phyloP scores from a whole-genome alignment of 805 yeast genomes.

The Ogataea chonburiensis region DNA sequence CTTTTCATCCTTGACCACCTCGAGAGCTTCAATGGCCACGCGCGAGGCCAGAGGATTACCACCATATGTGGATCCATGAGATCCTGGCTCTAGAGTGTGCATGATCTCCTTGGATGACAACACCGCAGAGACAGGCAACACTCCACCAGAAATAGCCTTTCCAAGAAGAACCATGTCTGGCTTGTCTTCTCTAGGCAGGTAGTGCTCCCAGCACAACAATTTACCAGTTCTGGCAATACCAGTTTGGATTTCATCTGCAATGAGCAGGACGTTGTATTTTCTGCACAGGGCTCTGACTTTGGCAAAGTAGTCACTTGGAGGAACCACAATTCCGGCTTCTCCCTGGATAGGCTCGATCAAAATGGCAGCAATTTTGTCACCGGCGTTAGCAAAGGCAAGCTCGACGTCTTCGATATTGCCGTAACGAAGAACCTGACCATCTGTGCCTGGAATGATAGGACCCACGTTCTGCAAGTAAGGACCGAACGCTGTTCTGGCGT shows the following conservation, averaged over 20 bases:
- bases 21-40: conserved; percentile 89
- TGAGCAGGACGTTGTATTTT: conserved; percentile 80
- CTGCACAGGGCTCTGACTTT: conserved; percentile 73
- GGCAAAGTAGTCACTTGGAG: conserved; percentile 76
- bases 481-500: conserved; percentile 84
- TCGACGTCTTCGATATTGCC: conserved; percentile 87
- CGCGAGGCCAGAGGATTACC: conserved; percentile 95
- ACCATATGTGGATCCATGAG: conserved; percentile 97
- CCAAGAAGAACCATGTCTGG: conserved; percentile 91
- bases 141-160: conserved; percentile 95
- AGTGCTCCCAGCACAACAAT: conserved; percentile 86
- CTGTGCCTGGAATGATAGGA: conserved; percentile 76
- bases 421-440: conserved; percentile 63
- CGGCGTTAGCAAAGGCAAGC: conserved; percentile 74
- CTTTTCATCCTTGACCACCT: conserved; percentile 85
- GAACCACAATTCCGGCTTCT: conserved; percentile 97
- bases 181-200: conserved; percentile 57
- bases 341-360: conserved; percentile 96
- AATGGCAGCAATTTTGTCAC: conserved; percentile 87
- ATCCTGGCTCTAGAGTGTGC: conserved; percentile 88
- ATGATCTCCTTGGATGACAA: conserved; percentile 86
- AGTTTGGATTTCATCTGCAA: conserved; percentile 96
- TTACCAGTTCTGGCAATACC: conserved; percentile 98
- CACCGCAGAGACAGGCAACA: conserved; percentile 87
- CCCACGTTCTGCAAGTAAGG: conserved; percentile 86